Percentiles rank a stretch among this genome's conserved stretches.
Evolutionary conservation across 768 basidiomycete genomes (phyloP).

Genomic region (Lentinula sp.): DNA sequence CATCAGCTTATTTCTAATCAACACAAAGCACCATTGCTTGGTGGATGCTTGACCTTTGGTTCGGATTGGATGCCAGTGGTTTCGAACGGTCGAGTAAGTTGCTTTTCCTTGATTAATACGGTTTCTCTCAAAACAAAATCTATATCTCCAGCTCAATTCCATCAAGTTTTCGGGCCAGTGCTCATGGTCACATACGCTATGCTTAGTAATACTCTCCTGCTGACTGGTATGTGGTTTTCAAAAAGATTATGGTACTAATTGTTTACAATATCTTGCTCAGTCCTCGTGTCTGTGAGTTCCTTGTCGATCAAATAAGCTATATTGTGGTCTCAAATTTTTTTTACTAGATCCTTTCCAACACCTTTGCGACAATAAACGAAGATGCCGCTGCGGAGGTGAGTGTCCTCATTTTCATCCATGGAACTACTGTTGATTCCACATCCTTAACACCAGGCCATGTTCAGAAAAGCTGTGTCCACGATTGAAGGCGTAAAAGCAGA

Average conservation of each 20-base stretch:
- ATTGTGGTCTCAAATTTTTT: background rate
- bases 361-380: slow-evolving; percentile 89
- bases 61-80: slow-evolving; percentile 91
- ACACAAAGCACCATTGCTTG: slow-evolving; percentile 61
- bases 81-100: slow-evolving; percentile 76
- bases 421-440: slow-evolving; percentile 5
- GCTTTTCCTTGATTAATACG: background rate
- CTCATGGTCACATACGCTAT: slow-evolving; percentile 90
- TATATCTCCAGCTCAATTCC: slow-evolving; percentile 54
- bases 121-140: slow-evolving; percentile 4
- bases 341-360: slow-evolving; percentile 83
- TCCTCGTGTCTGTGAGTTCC: slow-evolving; percentile 67
- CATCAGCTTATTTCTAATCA: slow-evolving; percentile 7
- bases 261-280: slow-evolving; percentile 23
- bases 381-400: slow-evolving; percentile 87
- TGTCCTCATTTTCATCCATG: background rate
- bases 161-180: slow-evolving; percentile 85
- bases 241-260: no score
- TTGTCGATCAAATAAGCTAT: background rate
- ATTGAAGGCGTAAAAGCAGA: slow-evolving; percentile 95
- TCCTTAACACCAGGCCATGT: slow-evolving; percentile 66
- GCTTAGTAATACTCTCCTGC: slow-evolving; percentile 84
- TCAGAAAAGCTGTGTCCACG: slow-evolving; percentile 87
- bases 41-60: slow-evolving; percentile 95
- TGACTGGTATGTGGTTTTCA: slow-evolving; percentile 58